Conservation (phyloP, 192 early-diverging fungal species). For the Coemansia sp. region DNA sequence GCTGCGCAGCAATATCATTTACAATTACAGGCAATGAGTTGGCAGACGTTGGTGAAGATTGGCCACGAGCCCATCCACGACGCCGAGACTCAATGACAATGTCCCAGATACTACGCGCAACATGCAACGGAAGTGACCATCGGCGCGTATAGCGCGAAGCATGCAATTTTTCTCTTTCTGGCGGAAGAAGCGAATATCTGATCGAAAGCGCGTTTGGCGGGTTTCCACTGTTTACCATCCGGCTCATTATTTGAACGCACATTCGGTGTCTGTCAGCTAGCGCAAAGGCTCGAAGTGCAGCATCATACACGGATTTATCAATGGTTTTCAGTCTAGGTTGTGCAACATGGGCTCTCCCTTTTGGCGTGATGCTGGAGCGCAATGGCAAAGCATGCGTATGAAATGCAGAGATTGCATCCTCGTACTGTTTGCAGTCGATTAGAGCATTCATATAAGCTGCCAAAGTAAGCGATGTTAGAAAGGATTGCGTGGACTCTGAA, state of each 20-base stretch:
- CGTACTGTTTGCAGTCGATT: slow-evolving; percentile 23
- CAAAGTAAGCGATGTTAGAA: slow-evolving; percentile 37
- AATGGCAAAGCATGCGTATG: slow-evolving; percentile 12
- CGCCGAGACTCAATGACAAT: slow-evolving; percentile 21
- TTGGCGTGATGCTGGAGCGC: neutral
- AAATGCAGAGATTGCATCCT: slow-evolving; percentile 31
- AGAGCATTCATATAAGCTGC: slow-evolving; percentile 44
- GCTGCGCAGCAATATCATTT: slow-evolving; percentile 43
- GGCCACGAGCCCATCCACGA: slow-evolving; percentile 16
- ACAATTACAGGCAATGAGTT: slow-evolving; percentile 36
- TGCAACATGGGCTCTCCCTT: neutral
- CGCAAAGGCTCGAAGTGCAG: slow-evolving; percentile 33
- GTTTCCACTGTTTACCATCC: slow-evolving; percentile 25
- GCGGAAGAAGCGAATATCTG: slow-evolving; percentile 39
- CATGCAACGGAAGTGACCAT: slow-evolving; percentile 36
- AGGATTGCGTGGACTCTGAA: slow-evolving; percentile 1
- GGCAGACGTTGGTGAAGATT: neutral
- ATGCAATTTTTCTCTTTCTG: slow-evolving; percentile 6
- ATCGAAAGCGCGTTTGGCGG: slow-evolving; percentile 30
- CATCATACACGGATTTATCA: slow-evolving; percentile 35
- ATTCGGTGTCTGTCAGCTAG: slow-evolving; percentile 28
- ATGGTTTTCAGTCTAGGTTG: slow-evolving; percentile 6
- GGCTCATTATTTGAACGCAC: slow-evolving; percentile 24
- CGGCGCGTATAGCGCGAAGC: slow-evolving; percentile 11
- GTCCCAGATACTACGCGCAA: slow-evolving; percentile 31